A percentile compares a stretch with the other conserved stretches of the same genome.
Conservation (phyloP, 805 yeast genomes). For the Saccharomycopsis sp. region DNA sequence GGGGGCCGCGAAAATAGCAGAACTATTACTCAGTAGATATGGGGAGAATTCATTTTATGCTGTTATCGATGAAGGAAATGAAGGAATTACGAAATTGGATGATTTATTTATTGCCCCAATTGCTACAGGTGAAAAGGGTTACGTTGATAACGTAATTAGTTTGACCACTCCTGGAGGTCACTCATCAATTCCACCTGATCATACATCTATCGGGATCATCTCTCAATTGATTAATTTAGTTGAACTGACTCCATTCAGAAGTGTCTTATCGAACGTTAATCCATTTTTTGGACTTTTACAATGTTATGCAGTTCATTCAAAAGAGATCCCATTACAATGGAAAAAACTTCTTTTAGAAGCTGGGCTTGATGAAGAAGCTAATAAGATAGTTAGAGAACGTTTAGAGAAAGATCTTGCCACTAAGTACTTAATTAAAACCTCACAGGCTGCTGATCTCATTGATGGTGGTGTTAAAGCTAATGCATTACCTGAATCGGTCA, state of each 20-base stretch:
- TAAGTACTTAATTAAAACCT: slow-evolving; percentile 43
- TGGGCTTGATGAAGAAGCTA: slow-evolving; percentile 31
- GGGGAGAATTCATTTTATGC: slow-evolving; percentile 57
- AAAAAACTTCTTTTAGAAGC: slow-evolving; percentile 32
- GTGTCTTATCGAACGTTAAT: slow-evolving; percentile 43
- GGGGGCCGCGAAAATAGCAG: slow-evolving; percentile 53
- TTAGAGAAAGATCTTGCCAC: neutral
- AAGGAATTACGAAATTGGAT: slow-evolving; percentile 33
- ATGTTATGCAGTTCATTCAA: slow-evolving; percentile 53
- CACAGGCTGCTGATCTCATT: slow-evolving; percentile 63
- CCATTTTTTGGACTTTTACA: slow-evolving; percentile 54
- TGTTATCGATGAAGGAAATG: slow-evolving; percentile 63
- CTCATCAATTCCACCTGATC: slow-evolving; percentile 74
- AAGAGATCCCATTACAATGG: slow-evolving; percentile 25
- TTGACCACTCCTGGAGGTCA: slow-evolving; percentile 71
- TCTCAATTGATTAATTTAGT: slow-evolving; percentile 48
- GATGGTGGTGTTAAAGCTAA: slow-evolving; percentile 71
- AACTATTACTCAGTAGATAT: slow-evolving; percentile 42
- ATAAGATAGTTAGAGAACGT: slow-evolving; percentile 28
- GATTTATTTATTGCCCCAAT: slow-evolving; percentile 48
- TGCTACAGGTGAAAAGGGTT: slow-evolving; percentile 58
- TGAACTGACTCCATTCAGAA: slow-evolving; percentile 49
- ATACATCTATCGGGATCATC: slow-evolving; percentile 71
- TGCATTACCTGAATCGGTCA: slow-evolving; percentile 63
- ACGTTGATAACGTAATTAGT: slow-evolving; percentile 43